Base-by-base conservation (phyloP, 805 yeast species). In the Candida ipomoeae region DNA sequence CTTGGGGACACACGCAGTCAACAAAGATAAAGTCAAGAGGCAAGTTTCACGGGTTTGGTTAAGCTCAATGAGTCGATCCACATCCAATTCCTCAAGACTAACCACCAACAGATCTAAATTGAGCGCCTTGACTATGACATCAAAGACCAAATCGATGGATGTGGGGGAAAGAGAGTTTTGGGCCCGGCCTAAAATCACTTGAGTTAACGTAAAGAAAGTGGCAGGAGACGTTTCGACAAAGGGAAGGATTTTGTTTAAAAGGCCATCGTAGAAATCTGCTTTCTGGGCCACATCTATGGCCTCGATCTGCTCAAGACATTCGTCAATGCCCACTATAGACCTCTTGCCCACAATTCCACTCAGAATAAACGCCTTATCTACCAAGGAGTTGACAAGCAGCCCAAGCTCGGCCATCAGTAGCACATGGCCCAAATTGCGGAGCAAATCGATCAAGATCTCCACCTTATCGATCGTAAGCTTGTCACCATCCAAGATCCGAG, bases 371-470 rank as follows among this genome's bases (percentile, higher is more conserved):
- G 76, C 62, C 2, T 75, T 63, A 1, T 61, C 56, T 10, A 77
- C 61, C 40, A 81, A 64, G 29, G 58, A 55, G 49, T 56, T 18
- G 29, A 65, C 39, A 57, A 69, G 32, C 51, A 53, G 40, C 60
- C 6, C 64, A 55, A 75, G 50, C 48, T 80, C 81, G 0, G 57
- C 61, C 4, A 58, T 52, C 0, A 69, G 54, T 33, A 82, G 65
- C 3, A 67, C 66, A 15, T 66, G 56, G 3, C 84, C 83, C 52
- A 82, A 66, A 49, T 74, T 70, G 51, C 74, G 75, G 43, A 83
- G 66, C 38, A 85, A 55, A 56, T 83, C 89, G 20, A 78, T 71
- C 40, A 84, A 62, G 5, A 84, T 74, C 61, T 86, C 92, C 54
- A 84, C 75, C 38, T 76, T 68, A 57, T 86, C 90, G 34, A 83